phyloP scores from a whole-genome alignment of 345 rosid species.

The Balakata baccata region DNA sequence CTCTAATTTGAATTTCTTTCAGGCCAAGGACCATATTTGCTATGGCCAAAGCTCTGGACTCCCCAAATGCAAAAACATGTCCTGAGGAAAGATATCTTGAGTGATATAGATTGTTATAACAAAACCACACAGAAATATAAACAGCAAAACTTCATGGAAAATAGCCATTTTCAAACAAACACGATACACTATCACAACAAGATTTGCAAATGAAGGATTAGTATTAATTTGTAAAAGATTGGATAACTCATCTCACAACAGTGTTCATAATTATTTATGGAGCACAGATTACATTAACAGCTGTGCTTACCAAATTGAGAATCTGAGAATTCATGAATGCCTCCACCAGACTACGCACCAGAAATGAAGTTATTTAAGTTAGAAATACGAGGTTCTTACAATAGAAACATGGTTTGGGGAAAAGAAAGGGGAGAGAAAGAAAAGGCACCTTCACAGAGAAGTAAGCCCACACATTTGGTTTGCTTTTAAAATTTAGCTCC shows the following conservation, averaged over 20 bases:
- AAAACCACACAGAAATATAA: conserved; percentile 2
- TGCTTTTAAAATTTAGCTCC: conserved; percentile 98
- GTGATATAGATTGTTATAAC: neutral
- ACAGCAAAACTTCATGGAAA: conserved; percentile 1
- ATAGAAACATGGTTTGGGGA: conserved; percentile 14
- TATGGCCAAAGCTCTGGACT: conserved; percentile 94
- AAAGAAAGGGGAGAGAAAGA: neutral
- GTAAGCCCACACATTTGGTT: conserved; percentile 99
- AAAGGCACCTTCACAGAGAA: conserved; percentile 88
- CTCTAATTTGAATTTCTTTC: conserved; percentile 98
- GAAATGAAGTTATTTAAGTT: conserved; percentile 17
- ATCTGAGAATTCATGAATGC: conserved; percentile 99
- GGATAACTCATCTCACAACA: neutral
- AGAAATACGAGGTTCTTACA: conserved; percentile 18
- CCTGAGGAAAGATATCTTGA: conserved; percentile 45
- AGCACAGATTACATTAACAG: neutral
- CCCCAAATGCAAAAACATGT: conserved; percentile 97
- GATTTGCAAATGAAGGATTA: neutral
- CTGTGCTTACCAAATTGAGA: conserved; percentile 89
- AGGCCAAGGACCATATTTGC: conserved; percentile 99
- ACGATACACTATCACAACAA: neutral
- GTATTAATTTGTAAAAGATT: neutral
- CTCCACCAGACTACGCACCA: conserved; percentile 94
- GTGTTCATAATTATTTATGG: neutral
- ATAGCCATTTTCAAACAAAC: neutral